Conservation (phyloP, 768 basidiomycete genomes). For the Tubosaeta brunneosetosa region DNA sequence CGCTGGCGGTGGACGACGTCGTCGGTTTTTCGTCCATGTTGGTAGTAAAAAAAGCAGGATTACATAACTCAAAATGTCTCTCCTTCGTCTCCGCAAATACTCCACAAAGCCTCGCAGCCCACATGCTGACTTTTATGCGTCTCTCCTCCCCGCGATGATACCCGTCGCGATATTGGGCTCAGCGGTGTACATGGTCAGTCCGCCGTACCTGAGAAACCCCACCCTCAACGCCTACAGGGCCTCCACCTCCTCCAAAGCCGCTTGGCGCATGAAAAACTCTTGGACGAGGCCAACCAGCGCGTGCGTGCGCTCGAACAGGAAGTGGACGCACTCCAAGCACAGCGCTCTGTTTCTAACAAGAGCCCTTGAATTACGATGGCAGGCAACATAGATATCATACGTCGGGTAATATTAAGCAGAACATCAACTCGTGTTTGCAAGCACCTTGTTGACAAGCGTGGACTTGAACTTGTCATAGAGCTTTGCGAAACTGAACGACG, state of each 20-base stretch:
- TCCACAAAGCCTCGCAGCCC: conserved; percentile 31
- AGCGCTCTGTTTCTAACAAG: conserved; percentile 4
- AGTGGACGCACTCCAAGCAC: conserved; percentile 38
- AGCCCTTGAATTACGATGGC: conserved; percentile 15
- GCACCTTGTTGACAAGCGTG: conserved; percentile 48
- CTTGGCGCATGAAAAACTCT: conserved; percentile 67
- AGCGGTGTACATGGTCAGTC: conserved; percentile 66
- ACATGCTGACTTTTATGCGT: conserved; percentile 66
- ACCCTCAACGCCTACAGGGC: conserved; percentile 39
- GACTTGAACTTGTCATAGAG: conserved; percentile 69
- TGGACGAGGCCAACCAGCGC: conserved; percentile 53
- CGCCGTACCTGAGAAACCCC: conserved; percentile 6
- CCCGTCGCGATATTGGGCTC: conserved; percentile 76
- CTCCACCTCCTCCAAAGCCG: conserved; percentile 59
- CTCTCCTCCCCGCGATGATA: conserved; percentile 70
- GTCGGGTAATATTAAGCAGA: neutral
- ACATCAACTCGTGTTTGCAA: conserved; percentile 20
- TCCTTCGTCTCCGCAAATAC: conserved; percentile 5
- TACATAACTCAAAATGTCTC: conserved; percentile 7
- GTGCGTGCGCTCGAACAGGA: conserved; percentile 57
- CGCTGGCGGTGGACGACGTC: conserved; percentile 8
- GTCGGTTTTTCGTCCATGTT: conserved; percentile 24
- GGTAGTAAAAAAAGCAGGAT: neutral
- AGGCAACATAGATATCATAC: conserved; percentile 12
- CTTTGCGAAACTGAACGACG: conserved; percentile 58